Conservation (phyloP, 2,329 filamentous ascomycete genomes). For the Exophiala oligosperma region DNA sequence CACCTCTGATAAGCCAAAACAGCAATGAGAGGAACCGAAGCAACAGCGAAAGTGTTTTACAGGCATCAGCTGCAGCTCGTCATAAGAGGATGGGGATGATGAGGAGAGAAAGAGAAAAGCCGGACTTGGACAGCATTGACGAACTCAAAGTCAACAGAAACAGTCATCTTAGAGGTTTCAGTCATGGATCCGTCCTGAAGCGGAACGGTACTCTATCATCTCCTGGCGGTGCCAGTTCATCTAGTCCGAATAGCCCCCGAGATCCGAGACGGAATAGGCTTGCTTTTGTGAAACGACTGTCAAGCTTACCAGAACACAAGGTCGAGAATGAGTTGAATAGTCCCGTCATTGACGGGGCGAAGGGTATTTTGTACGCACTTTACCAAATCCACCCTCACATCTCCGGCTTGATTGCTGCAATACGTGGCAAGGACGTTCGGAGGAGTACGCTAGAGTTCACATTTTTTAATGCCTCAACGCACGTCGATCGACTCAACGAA, state of each 20-base stretch:
- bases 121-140: conserved; percentile 54
- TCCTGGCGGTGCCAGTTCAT: conserved; percentile 38
- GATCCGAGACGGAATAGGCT: conserved; percentile 44
- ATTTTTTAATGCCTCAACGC: conserved; percentile 56
- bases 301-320: conserved; percentile 58
- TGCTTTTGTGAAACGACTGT: conserved; percentile 52
- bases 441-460: conserved; percentile 56
- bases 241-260: conserved; percentile 46
- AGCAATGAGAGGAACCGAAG: conserved; percentile 62
- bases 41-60: conserved; percentile 62
- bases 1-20: conserved; percentile 60
- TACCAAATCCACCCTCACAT: conserved; percentile 53
- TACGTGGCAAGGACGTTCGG: conserved; percentile 45
- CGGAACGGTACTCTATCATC: conserved; percentile 34
- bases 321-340: conserved; percentile 47
- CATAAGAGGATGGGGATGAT: conserved; percentile 63
- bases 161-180: conserved; percentile 58
- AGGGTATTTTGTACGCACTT: conserved; percentile 56
- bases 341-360: conserved; percentile 56
- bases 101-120: conserved; percentile 58
- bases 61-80: conserved; percentile 46
- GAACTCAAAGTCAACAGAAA: conserved; percentile 53
- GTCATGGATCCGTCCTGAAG: conserved; percentile 55
- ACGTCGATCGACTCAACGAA: conserved; percentile 58
- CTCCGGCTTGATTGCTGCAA: conserved; percentile 47